A percentile compares a stretch with the other conserved stretches of the same genome.
These are phyloP conservation scores for Trichomonascaceae sp. DNA, from an alignment of 1,139 yeast genomes.

Conservation along the genomic window DNA sequence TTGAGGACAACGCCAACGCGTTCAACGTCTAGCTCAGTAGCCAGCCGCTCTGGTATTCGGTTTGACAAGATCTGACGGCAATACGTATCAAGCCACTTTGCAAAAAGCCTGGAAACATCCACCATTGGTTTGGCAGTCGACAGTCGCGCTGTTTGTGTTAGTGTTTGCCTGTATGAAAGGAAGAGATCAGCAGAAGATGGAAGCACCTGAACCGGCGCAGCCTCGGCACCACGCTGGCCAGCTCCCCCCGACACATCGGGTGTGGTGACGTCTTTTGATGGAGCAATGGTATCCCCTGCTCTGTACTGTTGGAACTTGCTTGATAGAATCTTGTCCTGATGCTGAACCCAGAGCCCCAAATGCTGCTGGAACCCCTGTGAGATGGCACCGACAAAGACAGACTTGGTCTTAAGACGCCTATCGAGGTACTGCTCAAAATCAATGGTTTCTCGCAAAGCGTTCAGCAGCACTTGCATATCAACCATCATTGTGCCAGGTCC, in stretches of 20 bases:
- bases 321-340: conserved; percentile 57
- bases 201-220: conserved; percentile 41
- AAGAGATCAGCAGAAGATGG: conserved; percentile 82
- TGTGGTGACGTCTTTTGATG: neutral
- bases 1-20: conserved; percentile 63
- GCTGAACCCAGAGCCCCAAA: conserved; percentile 72
- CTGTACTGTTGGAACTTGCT: conserved; percentile 37
- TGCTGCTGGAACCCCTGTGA: conserved; percentile 78
- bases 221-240: conserved; percentile 14
- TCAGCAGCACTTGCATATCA: conserved; percentile 47
- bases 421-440: conserved; percentile 72
- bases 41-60: conserved; percentile 35
- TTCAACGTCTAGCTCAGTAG: conserved; percentile 45
- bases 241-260: conserved; percentile 15
- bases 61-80: conserved; percentile 48
- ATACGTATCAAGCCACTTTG: conserved; percentile 55
- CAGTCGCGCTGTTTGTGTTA: conserved; percentile 65
- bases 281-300: conserved; percentile 4
- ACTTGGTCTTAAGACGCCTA: conserved; percentile 33
- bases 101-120: conserved; percentile 51
- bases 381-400: conserved; percentile 37
- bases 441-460: conserved; percentile 46
- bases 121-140: conserved; percentile 57
- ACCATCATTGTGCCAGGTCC: conserved; percentile 19
- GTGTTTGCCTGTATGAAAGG: conserved; percentile 54